Conservation (phyloP, 257 asterid species). For the Verbena officinalis region DNA sequence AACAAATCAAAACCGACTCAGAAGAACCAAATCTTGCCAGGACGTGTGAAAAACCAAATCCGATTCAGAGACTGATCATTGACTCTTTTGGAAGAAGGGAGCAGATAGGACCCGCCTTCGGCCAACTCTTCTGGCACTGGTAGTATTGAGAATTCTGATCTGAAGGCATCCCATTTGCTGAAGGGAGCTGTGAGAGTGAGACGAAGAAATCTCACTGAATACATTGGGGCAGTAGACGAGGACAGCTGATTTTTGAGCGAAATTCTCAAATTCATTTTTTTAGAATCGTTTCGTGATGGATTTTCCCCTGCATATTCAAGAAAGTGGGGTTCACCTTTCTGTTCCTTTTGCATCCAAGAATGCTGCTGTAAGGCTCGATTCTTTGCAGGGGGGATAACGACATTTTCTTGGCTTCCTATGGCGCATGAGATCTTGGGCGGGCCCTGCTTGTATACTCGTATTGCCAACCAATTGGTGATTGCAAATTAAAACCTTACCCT, state of each 20-base stretch:
- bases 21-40: slow-evolving; percentile 47
- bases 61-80: slow-evolving; percentile 64
- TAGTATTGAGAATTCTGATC: slow-evolving; percentile 54
- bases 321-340: slow-evolving; percentile 20
- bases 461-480: slow-evolving; percentile 39
- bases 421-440: slow-evolving; percentile 3
- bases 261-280: slow-evolving; percentile 18
- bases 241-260: slow-evolving; percentile 58
- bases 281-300: slow-evolving; percentile 28
- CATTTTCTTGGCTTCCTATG: slow-evolving; percentile 24
- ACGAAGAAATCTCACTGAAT: slow-evolving; percentile 69
- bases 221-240: slow-evolving; percentile 73
- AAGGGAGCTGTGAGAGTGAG: slow-evolving; percentile 76
- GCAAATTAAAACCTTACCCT: slow-evolving; percentile 4
- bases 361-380: slow-evolving; percentile 44
- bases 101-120: no score
- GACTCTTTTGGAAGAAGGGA: slow-evolving; percentile 82
- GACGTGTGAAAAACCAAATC: slow-evolving; percentile 51
- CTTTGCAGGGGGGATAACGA: neutral
- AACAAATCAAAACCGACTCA: slow-evolving; percentile 46
- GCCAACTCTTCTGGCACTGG: slow-evolving; percentile 53
- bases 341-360: slow-evolving; percentile 38
- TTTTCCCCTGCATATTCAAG: slow-evolving; percentile 13
- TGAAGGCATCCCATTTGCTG: slow-evolving; percentile 67
- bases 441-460: no score